Percentiles rank a stretch among this genome's conserved stretches.
Evolutionary conservation across 2,329 filamentous ascomycete genomes (phyloP).

Genomic region (Hyphodiscus sp.): DNA sequence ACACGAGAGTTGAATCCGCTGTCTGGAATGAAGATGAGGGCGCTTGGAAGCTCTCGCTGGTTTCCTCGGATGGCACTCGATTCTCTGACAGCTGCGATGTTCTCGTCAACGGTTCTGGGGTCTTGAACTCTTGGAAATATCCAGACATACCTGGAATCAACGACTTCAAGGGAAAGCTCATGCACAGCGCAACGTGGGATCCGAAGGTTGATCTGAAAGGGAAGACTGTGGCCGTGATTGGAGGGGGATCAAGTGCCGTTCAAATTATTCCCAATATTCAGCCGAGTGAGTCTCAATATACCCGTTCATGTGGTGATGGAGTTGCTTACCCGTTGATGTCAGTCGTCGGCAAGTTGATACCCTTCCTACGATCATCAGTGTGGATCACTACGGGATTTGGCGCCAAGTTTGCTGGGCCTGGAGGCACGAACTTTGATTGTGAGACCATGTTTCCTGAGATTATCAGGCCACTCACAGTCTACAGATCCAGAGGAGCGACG

Average conservation of each 20-base stretch:
- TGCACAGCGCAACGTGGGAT: slow-evolving; percentile 50
- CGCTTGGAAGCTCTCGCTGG: slow-evolving; percentile 30
- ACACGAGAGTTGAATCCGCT: slow-evolving; percentile 36
- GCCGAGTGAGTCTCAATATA: slow-evolving; percentile 25
- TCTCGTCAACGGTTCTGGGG: slow-evolving; percentile 41
- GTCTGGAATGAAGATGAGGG: slow-evolving; percentile 38
- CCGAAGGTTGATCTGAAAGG: slow-evolving; percentile 40
- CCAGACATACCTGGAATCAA: slow-evolving; percentile 46
- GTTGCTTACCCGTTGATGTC: too few relatives aligned
- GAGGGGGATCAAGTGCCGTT: slow-evolving; percentile 49
- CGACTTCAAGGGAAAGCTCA: slow-evolving; percentile 43
- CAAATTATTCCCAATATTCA: slow-evolving; percentile 46
- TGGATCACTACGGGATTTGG: slow-evolving; percentile 37
- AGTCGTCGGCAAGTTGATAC: slow-evolving; percentile 40
- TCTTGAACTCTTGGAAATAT: slow-evolving; percentile 36
- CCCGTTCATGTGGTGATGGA: too few relatives aligned
- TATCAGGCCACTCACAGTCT: not conserved
- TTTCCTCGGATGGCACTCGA: slow-evolving; percentile 2
- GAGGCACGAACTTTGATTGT: slow-evolving; percentile 18
- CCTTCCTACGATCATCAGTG: slow-evolving; percentile 52
- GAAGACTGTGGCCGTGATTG: slow-evolving; percentile 49
- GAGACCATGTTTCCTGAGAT: not conserved
- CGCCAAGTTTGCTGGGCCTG: slow-evolving; percentile 20
- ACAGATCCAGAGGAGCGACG: slow-evolving; percentile 12
- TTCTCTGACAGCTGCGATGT: slow-evolving; percentile 39